Percentiles rank a stretch among this genome's conserved stretches.
These are phyloP conservation scores for Aureobasidium uvarum DNA, from an alignment of 2,329 filamentous ascomycete species.

Conservation along the genomic window DNA sequence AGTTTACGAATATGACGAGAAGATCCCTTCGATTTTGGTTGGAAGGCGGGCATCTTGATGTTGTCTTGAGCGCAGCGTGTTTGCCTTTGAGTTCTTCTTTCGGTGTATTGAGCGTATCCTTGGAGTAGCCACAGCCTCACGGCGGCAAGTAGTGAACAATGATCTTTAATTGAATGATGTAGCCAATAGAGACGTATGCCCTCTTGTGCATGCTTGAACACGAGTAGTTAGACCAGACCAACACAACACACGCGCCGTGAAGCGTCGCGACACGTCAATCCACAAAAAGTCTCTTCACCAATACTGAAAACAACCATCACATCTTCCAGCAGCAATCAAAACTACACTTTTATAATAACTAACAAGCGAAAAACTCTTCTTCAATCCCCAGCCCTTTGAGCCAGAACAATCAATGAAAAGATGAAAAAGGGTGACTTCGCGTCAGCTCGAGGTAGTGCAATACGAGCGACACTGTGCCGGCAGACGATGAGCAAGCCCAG, in stretches of 20 bases:
- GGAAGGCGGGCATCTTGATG: not conserved
- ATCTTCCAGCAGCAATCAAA: not conserved
- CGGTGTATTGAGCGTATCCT: not conserved
- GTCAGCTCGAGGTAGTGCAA: slow-evolving; percentile 72
- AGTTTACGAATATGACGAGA: not conserved
- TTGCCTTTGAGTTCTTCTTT: not conserved
- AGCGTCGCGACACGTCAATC: not conserved
- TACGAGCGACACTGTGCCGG: slow-evolving; percentile 69
- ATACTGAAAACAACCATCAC: not conserved
- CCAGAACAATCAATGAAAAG: slow-evolving; percentile 36
- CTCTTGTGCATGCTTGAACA: not conserved
- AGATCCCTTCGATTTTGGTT: not conserved
- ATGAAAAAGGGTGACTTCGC: slow-evolving; percentile 51
- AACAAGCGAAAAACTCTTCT: slow-evolving; percentile 30
- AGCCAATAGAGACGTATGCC: not conserved
- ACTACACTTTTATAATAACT: too few relatives aligned
- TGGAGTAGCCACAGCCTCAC: not conserved
- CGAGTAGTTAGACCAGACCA: too few relatives aligned
- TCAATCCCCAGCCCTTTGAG: slow-evolving; percentile 29
- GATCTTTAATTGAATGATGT: too few relatives aligned
- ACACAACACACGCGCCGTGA: not conserved
- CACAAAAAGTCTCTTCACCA: not conserved
- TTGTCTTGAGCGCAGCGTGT: not conserved
- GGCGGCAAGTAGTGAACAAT: not conserved
- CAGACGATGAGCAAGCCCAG: slow-evolving; percentile 69